Percentiles rank a stretch among this genome's conserved stretches.
These are phyloP conservation scores for Diaporthe velutina DNA, from an alignment of 2,329 filamentous ascomycete species.

Conservation along the genomic window DNA sequence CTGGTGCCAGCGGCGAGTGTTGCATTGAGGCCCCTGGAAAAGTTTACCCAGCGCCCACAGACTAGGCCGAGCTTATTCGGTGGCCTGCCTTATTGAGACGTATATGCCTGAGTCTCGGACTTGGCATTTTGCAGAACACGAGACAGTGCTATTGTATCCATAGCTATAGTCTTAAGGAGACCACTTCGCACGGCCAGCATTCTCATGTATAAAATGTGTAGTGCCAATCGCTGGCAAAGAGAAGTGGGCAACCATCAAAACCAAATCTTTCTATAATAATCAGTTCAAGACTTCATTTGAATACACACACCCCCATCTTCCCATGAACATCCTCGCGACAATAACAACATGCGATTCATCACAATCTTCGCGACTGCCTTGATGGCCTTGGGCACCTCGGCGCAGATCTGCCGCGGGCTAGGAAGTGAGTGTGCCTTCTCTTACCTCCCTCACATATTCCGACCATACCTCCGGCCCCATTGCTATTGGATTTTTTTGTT, in stretches of 20 bases:
- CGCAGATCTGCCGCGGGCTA: background rate
- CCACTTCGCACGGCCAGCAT: background rate
- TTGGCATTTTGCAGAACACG: slow-evolving; percentile 1
- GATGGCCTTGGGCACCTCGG: background rate
- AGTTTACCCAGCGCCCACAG: background rate
- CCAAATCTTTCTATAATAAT: too few relatives aligned
- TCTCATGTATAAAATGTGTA: background rate
- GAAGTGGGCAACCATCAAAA: background rate
- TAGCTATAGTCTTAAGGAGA: background rate
- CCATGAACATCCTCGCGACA: background rate
- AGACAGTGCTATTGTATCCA: background rate
- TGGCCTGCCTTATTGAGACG: slow-evolving; percentile 10
- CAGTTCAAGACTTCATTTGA: background rate
- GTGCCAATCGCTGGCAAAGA: background rate
- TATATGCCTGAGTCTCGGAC: background rate
- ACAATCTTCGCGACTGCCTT: background rate
- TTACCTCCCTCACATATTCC: background rate
- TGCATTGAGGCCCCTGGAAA: slow-evolving; percentile 16
- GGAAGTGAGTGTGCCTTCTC: background rate
- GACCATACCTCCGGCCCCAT: background rate
- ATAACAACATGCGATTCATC: background rate
- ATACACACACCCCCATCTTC: background rate
- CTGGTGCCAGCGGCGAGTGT: background rate
- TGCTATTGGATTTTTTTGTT: background rate
- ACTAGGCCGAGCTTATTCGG: slow-evolving; percentile 6